Evolutionary conservation across 495 filamentous ascomycete species (phyloP).

Genomic region (Mycothermus thermophilus): DNA sequence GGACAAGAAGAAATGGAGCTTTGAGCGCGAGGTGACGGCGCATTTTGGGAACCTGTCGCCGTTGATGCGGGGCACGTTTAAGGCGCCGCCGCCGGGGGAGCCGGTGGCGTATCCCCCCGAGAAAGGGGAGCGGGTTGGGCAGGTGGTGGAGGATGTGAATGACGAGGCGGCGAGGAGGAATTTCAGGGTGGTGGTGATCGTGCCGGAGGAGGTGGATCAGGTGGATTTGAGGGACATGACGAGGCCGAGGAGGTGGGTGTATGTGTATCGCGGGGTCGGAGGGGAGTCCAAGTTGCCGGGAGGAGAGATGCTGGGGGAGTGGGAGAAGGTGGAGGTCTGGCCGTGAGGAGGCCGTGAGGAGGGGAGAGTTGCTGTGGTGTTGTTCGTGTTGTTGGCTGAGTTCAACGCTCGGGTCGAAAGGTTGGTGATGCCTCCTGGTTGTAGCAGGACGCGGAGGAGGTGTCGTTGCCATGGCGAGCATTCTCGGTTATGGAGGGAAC

Average conservation of each 20-base stretch:
- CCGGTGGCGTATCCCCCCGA: constrained; percentile 33
- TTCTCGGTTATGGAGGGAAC: too few species aligned
- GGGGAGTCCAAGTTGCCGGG: constrained; percentile 16
- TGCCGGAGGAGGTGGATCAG: constrained; percentile 66
- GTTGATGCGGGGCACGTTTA: constrained; percentile 63
- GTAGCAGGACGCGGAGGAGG: too few species aligned
- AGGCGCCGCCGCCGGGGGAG: constrained; percentile 59
- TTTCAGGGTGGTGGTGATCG: constrained; percentile 75
- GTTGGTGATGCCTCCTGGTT: too few species aligned
- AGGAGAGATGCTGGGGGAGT: constrained; percentile 37
- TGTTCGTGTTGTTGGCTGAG: too few species aligned
- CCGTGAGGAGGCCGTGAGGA: constrained; percentile 35
- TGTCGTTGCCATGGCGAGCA: too few species aligned
- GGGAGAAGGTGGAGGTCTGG: constrained; percentile 74
- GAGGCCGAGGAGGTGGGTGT: constrained; percentile 50
- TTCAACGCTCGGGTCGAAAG: too few species aligned
- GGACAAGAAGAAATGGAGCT: constrained; percentile 50
- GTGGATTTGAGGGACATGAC: constrained; percentile 55
- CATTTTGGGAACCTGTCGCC: constrained; percentile 83
- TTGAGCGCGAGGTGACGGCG: constrained; percentile 49
- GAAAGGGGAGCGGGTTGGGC: constrained; percentile 43
- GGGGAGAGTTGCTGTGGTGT: too few species aligned
- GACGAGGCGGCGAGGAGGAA: constrained; percentile 58
- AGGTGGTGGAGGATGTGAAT: constrained; percentile 53
- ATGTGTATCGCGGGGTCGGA: constrained; percentile 37